Evolutionary conservation across 1,284 basidiomycete genomes (phyloP).

Genomic region (Albatrellus sp.): DNA sequence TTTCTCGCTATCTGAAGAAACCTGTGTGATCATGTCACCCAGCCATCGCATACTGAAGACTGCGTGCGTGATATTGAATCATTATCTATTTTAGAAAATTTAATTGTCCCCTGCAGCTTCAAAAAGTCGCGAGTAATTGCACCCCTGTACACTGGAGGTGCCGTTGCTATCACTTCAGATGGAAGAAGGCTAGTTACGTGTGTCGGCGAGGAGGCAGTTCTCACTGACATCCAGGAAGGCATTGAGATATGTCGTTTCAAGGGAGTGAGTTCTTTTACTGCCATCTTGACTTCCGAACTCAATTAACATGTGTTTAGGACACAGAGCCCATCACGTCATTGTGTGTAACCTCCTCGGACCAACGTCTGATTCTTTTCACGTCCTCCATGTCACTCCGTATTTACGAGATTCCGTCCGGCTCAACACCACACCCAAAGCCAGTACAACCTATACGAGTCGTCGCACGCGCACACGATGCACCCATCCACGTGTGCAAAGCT

Average conservation of each 20-base stretch:
- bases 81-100: constrained; percentile 2
- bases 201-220: constrained; percentile 73
- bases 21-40: neutral
- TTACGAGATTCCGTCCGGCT: constrained; percentile 43
- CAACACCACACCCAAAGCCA: constrained; percentile 30
- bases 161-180: constrained; percentile 72
- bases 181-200: constrained; percentile 77
- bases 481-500: constrained; percentile 77
- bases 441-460: constrained; percentile 63
- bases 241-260: constrained; percentile 68
- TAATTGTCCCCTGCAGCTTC: constrained; percentile 34
- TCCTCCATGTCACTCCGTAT: constrained; percentile 57
- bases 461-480: constrained; percentile 81
- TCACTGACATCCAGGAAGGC: constrained; percentile 73
- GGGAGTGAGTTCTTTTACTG: constrained; percentile 48
- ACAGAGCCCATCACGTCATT: constrained; percentile 51
- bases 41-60: constrained; percentile 35
- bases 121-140: constrained; percentile 58
- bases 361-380: constrained; percentile 56
- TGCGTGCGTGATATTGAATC: constrained; percentile 30
- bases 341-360: constrained; percentile 52
- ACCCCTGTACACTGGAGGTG: constrained; percentile 83
- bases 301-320: constrained; percentile 33
- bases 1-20: neutral
- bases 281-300: neutral